These are phyloP conservation scores for Euclidium syriacum DNA, from an alignment of 345 rosid species.

Conservation along the genomic window DNA sequence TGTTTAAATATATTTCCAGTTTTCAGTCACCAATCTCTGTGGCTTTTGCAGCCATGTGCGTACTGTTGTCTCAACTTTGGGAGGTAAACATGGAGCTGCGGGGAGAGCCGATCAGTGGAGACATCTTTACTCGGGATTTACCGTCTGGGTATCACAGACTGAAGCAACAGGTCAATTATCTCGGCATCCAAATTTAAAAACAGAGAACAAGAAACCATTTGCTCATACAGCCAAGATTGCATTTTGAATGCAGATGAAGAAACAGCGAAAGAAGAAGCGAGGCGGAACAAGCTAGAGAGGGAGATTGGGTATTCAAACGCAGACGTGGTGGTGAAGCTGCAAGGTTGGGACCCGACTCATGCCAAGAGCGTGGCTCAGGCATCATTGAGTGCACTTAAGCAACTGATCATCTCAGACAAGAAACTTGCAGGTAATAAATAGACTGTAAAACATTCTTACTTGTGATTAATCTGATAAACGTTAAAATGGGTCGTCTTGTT, in stretches of 20 bases:
- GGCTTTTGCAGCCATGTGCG: conserved; percentile 72
- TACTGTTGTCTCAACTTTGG: conserved; percentile 80
- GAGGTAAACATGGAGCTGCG: conserved; percentile 76
- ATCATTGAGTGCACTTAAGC: conserved; percentile 83
- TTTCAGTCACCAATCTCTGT: background rate
- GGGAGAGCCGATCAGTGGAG: conserved; percentile 57
- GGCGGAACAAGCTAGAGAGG: conserved; percentile 44
- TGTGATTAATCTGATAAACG: background rate
- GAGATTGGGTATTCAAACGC: conserved; percentile 67
- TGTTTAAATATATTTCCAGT: conserved; percentile 2
- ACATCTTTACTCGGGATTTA: conserved; percentile 82
- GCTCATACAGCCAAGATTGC: background rate
- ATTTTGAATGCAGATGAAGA: conserved; percentile 50
- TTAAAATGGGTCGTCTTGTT: background rate
- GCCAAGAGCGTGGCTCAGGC: conserved; percentile 82
- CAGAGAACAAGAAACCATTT: background rate
- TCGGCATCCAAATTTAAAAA: background rate
- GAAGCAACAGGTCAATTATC: conserved; percentile 56
- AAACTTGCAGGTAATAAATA: conserved; percentile 64
- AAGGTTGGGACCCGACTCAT: conserved; percentile 72
- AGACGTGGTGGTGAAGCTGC: conserved; percentile 84
- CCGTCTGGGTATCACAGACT: conserved; percentile 78
- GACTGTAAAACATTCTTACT: background rate
- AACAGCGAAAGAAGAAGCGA: conserved; percentile 76
- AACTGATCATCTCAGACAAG: conserved; percentile 62